A percentile compares a stretch with the other conserved stretches of the same genome.
phyloP scores from a whole-genome alignment of 1,284 basidiomycete genomes.

The Ceraceosorus bombacis region DNA sequence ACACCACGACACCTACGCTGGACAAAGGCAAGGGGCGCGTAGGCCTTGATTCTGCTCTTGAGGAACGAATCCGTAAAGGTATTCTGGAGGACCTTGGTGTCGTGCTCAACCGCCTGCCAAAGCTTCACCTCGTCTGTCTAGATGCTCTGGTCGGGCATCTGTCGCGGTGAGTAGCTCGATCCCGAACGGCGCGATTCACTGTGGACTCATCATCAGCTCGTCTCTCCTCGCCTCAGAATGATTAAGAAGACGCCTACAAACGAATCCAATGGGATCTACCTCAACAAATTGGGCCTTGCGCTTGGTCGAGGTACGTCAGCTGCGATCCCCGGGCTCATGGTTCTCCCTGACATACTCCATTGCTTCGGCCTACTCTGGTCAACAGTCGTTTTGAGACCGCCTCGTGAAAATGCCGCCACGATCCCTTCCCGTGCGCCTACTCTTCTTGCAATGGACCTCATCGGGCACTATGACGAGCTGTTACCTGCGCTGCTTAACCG shows the following conservation, averaged over 20 bases:
- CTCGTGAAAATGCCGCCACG: slow-evolving; percentile 76
- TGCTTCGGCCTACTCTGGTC: neutral
- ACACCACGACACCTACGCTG: slow-evolving; percentile 6
- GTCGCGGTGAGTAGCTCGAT: slow-evolving; percentile 56
- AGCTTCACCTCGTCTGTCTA: slow-evolving; percentile 71
- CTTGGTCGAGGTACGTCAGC: slow-evolving; percentile 63
- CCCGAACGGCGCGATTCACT: neutral
- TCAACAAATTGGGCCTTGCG: slow-evolving; percentile 76
- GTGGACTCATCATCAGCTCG: slow-evolving; percentile 3
- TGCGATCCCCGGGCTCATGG: neutral
- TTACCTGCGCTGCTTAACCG: slow-evolving; percentile 71
- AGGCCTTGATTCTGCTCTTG: slow-evolving; percentile 62
- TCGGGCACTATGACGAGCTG: slow-evolving; percentile 67
- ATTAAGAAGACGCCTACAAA: slow-evolving; percentile 59
- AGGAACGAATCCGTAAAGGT: slow-evolving; percentile 59
- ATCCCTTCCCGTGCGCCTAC: slow-evolving; percentile 62
- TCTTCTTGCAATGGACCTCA: slow-evolving; percentile 67
- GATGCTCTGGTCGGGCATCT: slow-evolving; percentile 73
- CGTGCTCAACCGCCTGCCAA: slow-evolving; percentile 66
- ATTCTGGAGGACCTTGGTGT: slow-evolving; percentile 61
- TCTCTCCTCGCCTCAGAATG: slow-evolving; percentile 48
- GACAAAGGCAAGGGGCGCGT: slow-evolving; percentile 6
- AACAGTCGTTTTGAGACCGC: slow-evolving; percentile 71
- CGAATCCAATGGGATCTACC: slow-evolving; percentile 66
- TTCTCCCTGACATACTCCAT: too few relatives aligned